Evolutionary conservation across 73 alveolate species (phyloP).

Genomic region (Paramecium tetraurelia): DNA sequence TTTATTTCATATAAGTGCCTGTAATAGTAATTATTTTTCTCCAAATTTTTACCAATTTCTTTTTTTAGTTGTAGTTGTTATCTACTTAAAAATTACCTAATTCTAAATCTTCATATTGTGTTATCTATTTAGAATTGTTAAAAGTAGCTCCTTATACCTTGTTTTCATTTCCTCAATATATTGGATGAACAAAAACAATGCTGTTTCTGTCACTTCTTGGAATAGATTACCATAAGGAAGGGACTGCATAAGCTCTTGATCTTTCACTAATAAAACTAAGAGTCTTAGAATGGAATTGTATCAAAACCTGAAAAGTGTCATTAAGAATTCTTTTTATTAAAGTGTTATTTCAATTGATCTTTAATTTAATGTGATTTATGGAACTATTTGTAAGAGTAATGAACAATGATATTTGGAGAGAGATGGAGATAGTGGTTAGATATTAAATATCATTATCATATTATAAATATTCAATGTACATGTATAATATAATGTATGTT

Average conservation of each 20-base stretch:
- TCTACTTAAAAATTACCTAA: not conserved
- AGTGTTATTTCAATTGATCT: not conserved
- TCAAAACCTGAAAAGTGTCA: no score
- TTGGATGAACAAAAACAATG: not conserved
- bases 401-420: not conserved
- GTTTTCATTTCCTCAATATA: not conserved
- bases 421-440: slow-evolving; percentile 27
- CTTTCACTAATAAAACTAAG: not conserved
- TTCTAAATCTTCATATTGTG: not conserved
- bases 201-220: not conserved
- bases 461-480: not conserved
- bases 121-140: not conserved
- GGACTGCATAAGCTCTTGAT: not conserved
- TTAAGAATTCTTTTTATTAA: not conserved
- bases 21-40: not conserved
- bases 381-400: not conserved
- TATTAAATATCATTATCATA: not conserved
- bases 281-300: not conserved
- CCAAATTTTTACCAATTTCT: not conserved
- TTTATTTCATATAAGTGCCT: not conserved
- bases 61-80: not conserved
- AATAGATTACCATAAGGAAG: not conserved
- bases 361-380: not conserved
- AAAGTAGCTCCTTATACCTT: not conserved
- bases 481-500: slow-evolving; percentile 4